Percentiles rank a stretch among this genome's conserved stretches.
These are phyloP conservation scores for Cutaneotrichosporon cyanovorans DNA, from an alignment of 1,284 basidiomycete species.

Conservation along the genomic window DNA sequence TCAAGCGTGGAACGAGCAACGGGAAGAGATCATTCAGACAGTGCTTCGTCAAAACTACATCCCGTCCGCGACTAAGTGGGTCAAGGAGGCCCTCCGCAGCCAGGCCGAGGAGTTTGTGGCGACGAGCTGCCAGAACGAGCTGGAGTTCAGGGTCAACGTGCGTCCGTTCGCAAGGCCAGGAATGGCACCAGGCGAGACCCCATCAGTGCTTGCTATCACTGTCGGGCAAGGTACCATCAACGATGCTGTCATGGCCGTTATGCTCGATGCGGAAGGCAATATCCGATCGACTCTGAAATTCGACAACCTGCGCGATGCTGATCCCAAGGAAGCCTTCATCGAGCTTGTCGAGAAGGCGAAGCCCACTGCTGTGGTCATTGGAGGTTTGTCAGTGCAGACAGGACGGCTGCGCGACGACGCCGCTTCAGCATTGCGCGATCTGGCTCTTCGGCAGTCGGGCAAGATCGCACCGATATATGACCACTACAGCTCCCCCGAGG, in stretches of 20 bases:
- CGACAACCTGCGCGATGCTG: constrained; percentile 71
- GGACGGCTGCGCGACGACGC: constrained; percentile 50
- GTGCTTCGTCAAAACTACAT: constrained; percentile 66
- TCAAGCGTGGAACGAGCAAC: constrained; percentile 86
- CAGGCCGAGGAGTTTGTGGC: constrained; percentile 82
- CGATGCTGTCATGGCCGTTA: constrained; percentile 78
- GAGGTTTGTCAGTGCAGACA: constrained; percentile 79
- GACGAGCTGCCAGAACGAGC: constrained; percentile 56
- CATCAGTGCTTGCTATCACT: constrained; percentile 83
- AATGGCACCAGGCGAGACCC: constrained; percentile 62
- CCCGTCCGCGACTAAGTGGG: constrained; percentile 77
- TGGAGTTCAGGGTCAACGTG: constrained; percentile 55
- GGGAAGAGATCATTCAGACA: constrained; percentile 69
- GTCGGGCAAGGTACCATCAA: constrained; percentile 92
- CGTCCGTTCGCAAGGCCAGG: constrained; percentile 63
- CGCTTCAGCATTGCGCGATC: constrained; percentile 47
- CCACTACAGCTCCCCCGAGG: constrained; percentile 30
- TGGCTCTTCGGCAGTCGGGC: constrained; percentile 27
- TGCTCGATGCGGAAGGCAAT: constrained; percentile 79
- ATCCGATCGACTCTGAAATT: constrained; percentile 80
- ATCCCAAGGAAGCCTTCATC: constrained; percentile 57
- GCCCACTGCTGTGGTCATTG: constrained; percentile 83
- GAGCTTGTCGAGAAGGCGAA: constrained; percentile 72
- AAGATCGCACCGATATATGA: constrained; percentile 30
- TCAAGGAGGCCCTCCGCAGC: constrained; percentile 78